Evolutionary conservation across 2,329 filamentous ascomycete species (phyloP), one percentile per base, ranked within the genome.

Genomic region (Hypomyces rosellus): DNA sequence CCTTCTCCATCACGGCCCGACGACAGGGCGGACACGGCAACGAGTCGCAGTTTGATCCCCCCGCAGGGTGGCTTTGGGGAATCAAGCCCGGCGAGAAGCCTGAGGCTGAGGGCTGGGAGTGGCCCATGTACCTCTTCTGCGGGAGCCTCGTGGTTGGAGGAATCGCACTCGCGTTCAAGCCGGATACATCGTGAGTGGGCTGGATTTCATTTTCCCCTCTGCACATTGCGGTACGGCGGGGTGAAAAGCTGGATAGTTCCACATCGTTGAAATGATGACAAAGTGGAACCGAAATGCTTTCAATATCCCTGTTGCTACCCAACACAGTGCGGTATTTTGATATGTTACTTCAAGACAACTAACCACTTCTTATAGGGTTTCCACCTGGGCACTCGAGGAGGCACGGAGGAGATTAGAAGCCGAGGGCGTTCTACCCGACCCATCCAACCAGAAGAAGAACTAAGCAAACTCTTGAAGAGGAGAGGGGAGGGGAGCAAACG

Each of bases 341-440:
- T 48, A 30, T 45, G 18, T 38, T n/a, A 3, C 12, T 16, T 34
- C 39, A 51, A 58, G 56, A 65, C 69, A 61, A 70, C 57, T 51
- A 54, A 63, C 18, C 3, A 18, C 11, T 46, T 22, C 11, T 46
- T 22, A 9, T 33, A 99, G 93, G 70, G 96, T 99, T 82, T 93
- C 97, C 77, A 97, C 92, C 49, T 99, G 93, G 93, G 93, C 93
- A 56, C 83, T 99, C 40, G 93, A 99, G 74, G 93, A 99, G 76
- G 93, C 93, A 48, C 82, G 93, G 66, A 82, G 93, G 75, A 82
- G 93, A 75, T 84, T 99, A 80, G 93, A 99, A 76, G 87, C 84
- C 54, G 93, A 99, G 77, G 93, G 93, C 53, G 91, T 97, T 66
- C 74, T 97, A 65, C 82, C 88, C 65, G 92, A 96, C 64, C 86